A percentile compares a stretch with the other conserved stretches of the same genome.
Evolutionary conservation across 2,329 filamentous ascomycete species (phyloP).

Genomic region (Diaporthe vaccinii): DNA sequence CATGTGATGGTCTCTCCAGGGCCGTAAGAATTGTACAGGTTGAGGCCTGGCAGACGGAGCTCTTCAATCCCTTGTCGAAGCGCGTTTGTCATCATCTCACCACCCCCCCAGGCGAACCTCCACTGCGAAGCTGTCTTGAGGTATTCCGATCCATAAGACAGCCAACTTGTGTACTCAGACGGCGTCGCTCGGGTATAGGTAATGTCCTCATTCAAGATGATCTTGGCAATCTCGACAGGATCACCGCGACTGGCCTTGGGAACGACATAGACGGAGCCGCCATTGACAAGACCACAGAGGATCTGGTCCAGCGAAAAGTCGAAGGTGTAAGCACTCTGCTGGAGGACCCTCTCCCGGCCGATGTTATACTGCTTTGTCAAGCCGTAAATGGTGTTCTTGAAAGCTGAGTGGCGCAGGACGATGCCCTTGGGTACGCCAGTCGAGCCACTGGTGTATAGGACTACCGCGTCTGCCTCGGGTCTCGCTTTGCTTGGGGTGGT

Average conservation of each 20-base stretch:
- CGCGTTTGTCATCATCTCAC: conserved; percentile 46
- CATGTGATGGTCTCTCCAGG: conserved; percentile 22
- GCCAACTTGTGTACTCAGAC: conserved; percentile 52
- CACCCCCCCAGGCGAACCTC: conserved; percentile 51
- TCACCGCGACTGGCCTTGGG: conserved; percentile 48
- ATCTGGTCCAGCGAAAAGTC: conserved; percentile 54
- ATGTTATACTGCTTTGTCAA: conserved; percentile 41
- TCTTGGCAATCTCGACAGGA: conserved; percentile 48
- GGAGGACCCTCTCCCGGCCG: conserved; percentile 48
- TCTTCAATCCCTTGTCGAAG: background rate
- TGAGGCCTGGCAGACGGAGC: conserved; percentile 28
- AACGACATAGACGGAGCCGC: conserved; percentile 49
- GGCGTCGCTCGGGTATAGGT: conserved; percentile 54
- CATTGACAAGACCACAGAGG: conserved; percentile 47
- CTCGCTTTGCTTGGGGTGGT: background rate
- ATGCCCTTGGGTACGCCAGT: conserved; percentile 59
- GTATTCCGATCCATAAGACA: conserved; percentile 40
- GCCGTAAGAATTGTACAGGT: conserved; percentile 33
- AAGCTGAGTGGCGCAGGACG: conserved; percentile 47
- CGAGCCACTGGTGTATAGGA: conserved; percentile 53
- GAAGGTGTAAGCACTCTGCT: conserved; percentile 55
- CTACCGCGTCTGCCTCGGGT: conserved; percentile 42
- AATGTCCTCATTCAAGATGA: conserved; percentile 51
- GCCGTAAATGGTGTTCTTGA: conserved; percentile 49
- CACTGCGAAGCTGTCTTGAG: conserved; percentile 43